Evolutionary conservation across 2,329 filamentous ascomycete genomes (phyloP).

Genomic region (Epichloe festucae): DNA sequence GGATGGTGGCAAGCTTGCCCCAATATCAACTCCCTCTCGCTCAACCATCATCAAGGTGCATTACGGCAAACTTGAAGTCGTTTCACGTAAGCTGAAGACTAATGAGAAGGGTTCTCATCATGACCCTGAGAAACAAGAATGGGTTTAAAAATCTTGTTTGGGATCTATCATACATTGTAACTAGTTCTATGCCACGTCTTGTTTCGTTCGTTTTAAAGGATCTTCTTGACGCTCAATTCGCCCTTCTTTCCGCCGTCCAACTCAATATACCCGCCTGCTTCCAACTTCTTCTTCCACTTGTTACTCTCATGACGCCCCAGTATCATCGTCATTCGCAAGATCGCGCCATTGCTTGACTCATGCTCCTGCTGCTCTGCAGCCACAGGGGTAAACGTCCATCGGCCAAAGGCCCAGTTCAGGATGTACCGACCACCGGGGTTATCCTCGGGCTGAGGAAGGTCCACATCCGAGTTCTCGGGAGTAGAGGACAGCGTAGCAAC

Average conservation of each 20-base stretch:
- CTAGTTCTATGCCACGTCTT: not conserved
- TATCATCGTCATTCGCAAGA: slow-evolving; percentile 62
- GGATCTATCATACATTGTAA: too few relatives aligned
- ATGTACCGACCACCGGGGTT: slow-evolving; percentile 52
- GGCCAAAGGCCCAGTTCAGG: slow-evolving; percentile 93
- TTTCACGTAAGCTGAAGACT: too few relatives aligned
- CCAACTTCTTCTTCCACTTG: slow-evolving; percentile 65
- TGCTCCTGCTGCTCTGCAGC: slow-evolving; percentile 32
- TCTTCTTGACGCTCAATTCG: slow-evolving; percentile 37
- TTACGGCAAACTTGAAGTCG: too few relatives aligned
- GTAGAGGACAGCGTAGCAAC: slow-evolving; percentile 35
- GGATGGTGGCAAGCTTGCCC: too few relatives aligned
- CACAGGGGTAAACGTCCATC: slow-evolving; percentile 75
- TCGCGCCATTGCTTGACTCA: slow-evolving; percentile 38
- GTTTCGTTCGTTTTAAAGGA: slow-evolving; percentile 22
- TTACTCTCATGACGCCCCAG: slow-evolving; percentile 59
- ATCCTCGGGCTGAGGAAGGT: slow-evolving; percentile 22
- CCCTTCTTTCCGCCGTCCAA: slow-evolving; percentile 33
- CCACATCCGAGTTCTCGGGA: slow-evolving; percentile 38
- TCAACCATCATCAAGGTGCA: too few relatives aligned
- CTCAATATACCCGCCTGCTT: slow-evolving; percentile 41
- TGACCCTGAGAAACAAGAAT: too few relatives aligned
- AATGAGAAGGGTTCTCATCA: too few relatives aligned
- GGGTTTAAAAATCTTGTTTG: too few relatives aligned
- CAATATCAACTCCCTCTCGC: too few relatives aligned